Base-by-base conservation (phyloP, 2,329 filamentous ascomycete species). In the Hypoxylon sp. region DNA sequence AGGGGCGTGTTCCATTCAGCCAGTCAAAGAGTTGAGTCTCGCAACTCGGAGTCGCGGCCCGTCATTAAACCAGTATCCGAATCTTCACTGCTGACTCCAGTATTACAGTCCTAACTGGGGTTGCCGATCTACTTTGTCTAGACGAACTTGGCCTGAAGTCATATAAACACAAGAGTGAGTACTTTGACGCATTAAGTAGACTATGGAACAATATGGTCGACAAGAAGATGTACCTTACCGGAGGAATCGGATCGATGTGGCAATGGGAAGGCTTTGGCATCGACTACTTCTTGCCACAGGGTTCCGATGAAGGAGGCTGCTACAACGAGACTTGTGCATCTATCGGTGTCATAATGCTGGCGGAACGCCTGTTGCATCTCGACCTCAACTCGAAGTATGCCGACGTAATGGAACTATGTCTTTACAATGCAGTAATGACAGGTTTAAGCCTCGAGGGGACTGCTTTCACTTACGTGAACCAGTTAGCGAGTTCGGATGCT, bases 191-290 rank as follows among this genome's bases (percentile, higher is more conserved):
- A 1, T 69, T 88, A 0, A 72, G 78, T 22, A 76, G 81, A 6
- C 75, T 89, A 3, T 90, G 87, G 87, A 73, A 81, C 30, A 87
- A 88, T 66, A 89, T 89, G 85, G 81, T 87, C 0, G 78, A 85
- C 40, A 81, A 81, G 59, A 89, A 89, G 71, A 87, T 89, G 83
- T 90, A 87, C 61, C 71, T 88, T 14, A 90, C 87, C 0, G 87
- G 87, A 1, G 87, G 86, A 0, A 84, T 89, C 51, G 87, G 87
- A 0, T 83, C 80, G 0, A 81, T 86, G 40, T 80, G 83, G 67
- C 84, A 88, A 71, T 87, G 84, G 83, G 83, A 89, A 73, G 85
- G 87, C 2, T 89, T 89, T 70, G 86, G 85, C 0, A 79, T 82
- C 40, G 82, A 87, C 64, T 87, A 88, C 70, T 87, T 87, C 72